Percentiles rank a stretch among this genome's conserved stretches.
Conservation (phyloP, 768 basidiomycete species). For the Tylopilus vinaceipallidus region DNA sequence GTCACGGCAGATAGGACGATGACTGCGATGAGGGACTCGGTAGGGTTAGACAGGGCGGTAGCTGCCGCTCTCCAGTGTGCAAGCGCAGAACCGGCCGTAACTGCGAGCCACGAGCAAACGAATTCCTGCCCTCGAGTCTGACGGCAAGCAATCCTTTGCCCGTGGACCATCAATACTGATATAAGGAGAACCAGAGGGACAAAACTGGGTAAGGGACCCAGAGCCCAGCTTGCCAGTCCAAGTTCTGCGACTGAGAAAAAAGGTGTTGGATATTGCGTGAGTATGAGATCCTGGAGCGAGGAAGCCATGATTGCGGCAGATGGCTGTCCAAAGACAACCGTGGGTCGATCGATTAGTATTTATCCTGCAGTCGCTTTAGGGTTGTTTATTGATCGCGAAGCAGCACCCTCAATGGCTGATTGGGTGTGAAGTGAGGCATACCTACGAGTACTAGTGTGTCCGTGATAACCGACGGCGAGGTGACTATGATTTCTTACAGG, state of each 20-base stretch:
- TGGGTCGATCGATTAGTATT: constrained; percentile 9
- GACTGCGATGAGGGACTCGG: constrained; percentile 48
- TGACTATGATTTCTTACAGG: neutral
- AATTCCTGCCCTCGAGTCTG: constrained; percentile 29
- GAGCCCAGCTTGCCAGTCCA: constrained; percentile 23
- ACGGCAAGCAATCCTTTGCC: constrained; percentile 29
- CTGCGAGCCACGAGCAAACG: constrained; percentile 33
- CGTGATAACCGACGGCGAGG: neutral
- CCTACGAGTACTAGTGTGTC: neutral
- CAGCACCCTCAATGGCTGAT: no score
- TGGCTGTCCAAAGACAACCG: constrained; percentile 7
- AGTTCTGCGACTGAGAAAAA: constrained; percentile 27
- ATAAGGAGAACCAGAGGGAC: constrained; percentile 34
- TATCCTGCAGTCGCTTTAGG: constrained; percentile 15
- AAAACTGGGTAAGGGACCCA: constrained; percentile 32
- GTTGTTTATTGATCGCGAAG: constrained; percentile 22
- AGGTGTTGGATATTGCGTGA: constrained; percentile 22
- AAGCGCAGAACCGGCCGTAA: constrained; percentile 42
- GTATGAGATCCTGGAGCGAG: constrained; percentile 23
- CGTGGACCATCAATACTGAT: constrained; percentile 28
- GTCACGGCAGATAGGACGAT: constrained; percentile 40
- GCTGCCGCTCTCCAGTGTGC: constrained; percentile 44
- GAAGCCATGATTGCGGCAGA: constrained; percentile 14
- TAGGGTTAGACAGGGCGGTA: constrained; percentile 53
- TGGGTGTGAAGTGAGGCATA: no score